Evolutionary conservation across 176 grass and related monocot species (phyloP), one percentile per base, ranked within the genome.

Genomic region (Eleusine coracana): DNA sequence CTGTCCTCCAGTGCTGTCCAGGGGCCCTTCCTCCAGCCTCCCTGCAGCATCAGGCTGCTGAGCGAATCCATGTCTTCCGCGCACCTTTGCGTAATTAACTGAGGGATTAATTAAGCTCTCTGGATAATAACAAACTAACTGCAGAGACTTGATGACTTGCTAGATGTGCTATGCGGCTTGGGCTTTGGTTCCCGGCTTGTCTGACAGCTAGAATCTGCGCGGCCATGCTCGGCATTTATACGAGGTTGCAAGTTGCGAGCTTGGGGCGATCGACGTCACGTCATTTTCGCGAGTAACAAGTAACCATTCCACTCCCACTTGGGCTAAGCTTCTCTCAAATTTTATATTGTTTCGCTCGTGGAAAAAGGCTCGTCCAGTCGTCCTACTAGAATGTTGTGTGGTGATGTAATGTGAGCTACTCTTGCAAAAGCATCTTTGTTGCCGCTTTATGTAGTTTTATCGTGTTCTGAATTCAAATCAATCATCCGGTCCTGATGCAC

Each of bases 1-100:
- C 84, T 81, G 84, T 99, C 97, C 73, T 99, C 97, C 83, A 94
- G 77, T 11, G 91, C 83, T 61, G 93, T 94, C 97, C 97, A 99
- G 1, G 93, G 89, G 13, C 94, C 94, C 76, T 97, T 97, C 82
- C 89, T 90, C 94, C 94, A 97, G 5, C 55, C 84, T 39, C 83
- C 82, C 58, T 86, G 91, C 28, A 79, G 61, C 71, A 79, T 63
- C 73, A 83, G 73, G 86, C 86, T 78, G 74, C 80, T 88, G 56
- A 88, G 66, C 13, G 58, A 46, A 37, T 86, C 84, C 84, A 86
- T 86, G 11, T 14, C 1, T 5, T 8, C 41, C 5, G 11, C 23
- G 5, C 42, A n/a, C 51, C 51, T 63, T 46, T 17, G 52, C 36
- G 54, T 25, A 46, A 10, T 64, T 54, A 31, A 17, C 20, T 56